Conservation (phyloP, 805 yeast genomes). For the Metschnikowia anglica region DNA sequence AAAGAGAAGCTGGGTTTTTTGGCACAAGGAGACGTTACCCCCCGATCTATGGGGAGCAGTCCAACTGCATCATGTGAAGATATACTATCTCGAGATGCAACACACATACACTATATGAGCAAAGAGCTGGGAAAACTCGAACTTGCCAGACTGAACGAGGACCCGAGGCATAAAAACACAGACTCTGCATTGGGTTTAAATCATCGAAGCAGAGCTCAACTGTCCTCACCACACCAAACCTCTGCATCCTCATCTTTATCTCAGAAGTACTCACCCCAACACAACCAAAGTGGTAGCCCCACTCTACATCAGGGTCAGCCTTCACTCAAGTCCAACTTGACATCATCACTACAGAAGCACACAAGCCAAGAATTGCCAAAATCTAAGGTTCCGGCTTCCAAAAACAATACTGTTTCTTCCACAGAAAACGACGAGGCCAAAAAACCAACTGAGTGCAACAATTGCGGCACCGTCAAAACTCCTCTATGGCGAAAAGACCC, state of each 20-base stretch:
- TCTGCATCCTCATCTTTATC: too few relatives aligned
- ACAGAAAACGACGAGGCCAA: neutral
- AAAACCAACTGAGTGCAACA: constrained; percentile 47
- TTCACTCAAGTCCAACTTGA: constrained; percentile 17
- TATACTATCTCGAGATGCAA: neutral
- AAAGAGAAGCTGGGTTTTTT: constrained; percentile 3
- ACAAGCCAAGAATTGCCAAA: neutral
- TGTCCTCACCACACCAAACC: too few relatives aligned
- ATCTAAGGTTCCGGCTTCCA: neutral
- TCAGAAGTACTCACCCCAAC: too few relatives aligned
- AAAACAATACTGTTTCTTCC: neutral
- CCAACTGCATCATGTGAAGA: constrained; percentile 6
- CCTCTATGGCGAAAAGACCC: constrained; percentile 65
- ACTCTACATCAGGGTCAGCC: constrained; percentile 4
- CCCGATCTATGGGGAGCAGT: constrained; percentile 32
- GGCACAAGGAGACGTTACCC: constrained; percentile 24
- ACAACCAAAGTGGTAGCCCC: neutral
- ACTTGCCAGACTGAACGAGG: too few relatives aligned
- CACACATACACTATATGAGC: neutral
- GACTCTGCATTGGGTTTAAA: too few relatives aligned
- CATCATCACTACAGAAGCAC: constrained; percentile 14
- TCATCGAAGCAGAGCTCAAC: too few relatives aligned
- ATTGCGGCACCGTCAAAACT: constrained; percentile 59
- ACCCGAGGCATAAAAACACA: too few relatives aligned
- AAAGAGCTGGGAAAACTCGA: too few relatives aligned